Percentiles rank a stretch among this genome's conserved stretches.
These are phyloP conservation scores for Phytophthora capsici DNA, from an alignment of 352 stramenopile species.

Conservation along the genomic window DNA sequence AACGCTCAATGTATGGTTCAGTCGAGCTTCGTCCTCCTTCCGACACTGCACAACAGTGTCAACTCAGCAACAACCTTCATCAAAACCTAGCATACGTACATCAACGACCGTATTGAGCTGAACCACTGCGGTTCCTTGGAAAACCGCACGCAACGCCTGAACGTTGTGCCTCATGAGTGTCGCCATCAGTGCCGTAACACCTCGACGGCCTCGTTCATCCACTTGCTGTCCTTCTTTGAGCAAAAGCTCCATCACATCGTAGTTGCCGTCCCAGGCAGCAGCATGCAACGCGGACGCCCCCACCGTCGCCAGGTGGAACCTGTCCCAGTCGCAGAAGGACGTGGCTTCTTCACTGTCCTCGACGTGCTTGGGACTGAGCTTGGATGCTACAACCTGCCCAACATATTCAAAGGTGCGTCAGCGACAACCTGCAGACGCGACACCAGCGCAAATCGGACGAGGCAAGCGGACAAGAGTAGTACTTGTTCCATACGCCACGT, in stretches of 20 bases:
- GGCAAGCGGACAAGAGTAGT: constrained; percentile 39
- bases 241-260: constrained; percentile 36
- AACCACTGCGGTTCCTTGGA: constrained; percentile 32
- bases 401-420: constrained; percentile 18
- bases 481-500: constrained; percentile 19
- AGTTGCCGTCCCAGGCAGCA: constrained; percentile 39
- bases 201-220: constrained; percentile 29
- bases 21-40: constrained; percentile 37
- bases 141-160: constrained; percentile 44
- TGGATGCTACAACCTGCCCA: constrained; percentile 27
- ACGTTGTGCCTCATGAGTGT: constrained; percentile 47
- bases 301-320: constrained; percentile 42
- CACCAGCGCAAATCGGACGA: constrained; percentile 32
- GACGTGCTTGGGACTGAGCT: constrained; percentile 19
- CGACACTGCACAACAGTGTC: constrained; percentile 26
- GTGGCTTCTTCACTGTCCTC: constrained; percentile 25
- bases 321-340: constrained; percentile 46
- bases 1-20: constrained; percentile 33
- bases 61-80: neutral
- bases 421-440: constrained; percentile 26
- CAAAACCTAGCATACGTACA: constrained; percentile 17
- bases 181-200: constrained; percentile 41
- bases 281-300: constrained; percentile 44
- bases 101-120: constrained; percentile 44
- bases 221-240: constrained; percentile 34